A percentile compares a stretch with the other conserved stretches of the same genome.
Conservation (phyloP, 2,329 filamentous ascomycete species). For the Aspergillus brasiliensis region DNA sequence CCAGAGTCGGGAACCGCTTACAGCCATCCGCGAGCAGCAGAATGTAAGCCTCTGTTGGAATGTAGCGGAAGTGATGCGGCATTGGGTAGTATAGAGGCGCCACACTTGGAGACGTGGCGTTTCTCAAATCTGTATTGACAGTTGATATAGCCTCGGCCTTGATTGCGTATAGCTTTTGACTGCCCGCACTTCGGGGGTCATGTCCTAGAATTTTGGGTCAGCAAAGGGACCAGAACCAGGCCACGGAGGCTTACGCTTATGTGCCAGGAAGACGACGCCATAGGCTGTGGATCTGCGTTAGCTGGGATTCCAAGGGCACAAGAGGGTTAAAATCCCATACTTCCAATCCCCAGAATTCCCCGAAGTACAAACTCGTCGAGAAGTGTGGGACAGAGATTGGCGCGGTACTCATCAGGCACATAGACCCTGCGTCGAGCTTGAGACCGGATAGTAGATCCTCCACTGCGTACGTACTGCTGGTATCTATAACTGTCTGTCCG, state of each 20-base stretch:
- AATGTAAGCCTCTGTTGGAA: constrained; percentile 30
- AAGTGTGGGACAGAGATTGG: not conserved
- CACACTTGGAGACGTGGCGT: not conserved
- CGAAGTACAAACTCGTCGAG: not conserved
- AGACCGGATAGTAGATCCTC: no score
- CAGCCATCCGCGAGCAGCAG: constrained; percentile 27
- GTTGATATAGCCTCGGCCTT: not conserved
- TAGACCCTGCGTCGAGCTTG: no score
- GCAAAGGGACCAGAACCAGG: not conserved
- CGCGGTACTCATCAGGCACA: not conserved
- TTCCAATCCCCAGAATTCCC: not conserved
- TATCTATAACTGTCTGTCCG: not conserved
- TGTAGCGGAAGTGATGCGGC: not conserved
- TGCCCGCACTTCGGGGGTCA: not conserved
- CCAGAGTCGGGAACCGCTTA: constrained; percentile 30
- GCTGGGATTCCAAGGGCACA: not conserved
- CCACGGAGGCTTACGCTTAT: not conserved
- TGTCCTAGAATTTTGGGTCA: not conserved
- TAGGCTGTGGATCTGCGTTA: not conserved
- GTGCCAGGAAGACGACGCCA: constrained; percentile 1
- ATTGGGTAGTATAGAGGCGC: not conserved
- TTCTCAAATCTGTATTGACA: not conserved
- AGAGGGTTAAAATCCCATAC: not conserved
- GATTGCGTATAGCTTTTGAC: not conserved
- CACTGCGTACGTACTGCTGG: not conserved